Base-by-base conservation (phyloP, 1,284 basidiomycete species). In the Pascua guehoae region DNA sequence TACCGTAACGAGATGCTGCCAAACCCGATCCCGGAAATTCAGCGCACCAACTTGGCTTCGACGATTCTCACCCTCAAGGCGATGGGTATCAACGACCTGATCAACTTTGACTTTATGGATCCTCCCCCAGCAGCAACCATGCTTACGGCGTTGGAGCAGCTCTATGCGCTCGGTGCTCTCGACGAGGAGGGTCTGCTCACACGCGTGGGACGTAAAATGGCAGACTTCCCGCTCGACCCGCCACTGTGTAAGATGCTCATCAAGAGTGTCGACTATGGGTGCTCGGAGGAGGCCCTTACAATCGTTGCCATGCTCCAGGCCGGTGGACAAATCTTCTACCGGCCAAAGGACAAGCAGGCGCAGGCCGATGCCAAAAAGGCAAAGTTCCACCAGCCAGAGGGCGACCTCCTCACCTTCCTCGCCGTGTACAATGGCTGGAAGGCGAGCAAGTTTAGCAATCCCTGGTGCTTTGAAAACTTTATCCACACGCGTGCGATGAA, bases 381-480 rank as follows among this genome's bases (percentile, higher is more conserved):
- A 9, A 70, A 63, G 16, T 73, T 80, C 37, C 84, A 88, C 62
- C 74, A 73, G 17, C 91, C 95, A 0, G 96, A 98, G 79, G 96
- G 95, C 9, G 95, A 99, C 70, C 89, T 98, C 71, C 80, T 99
- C 47, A 99, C 95, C 8, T 79, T 99, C 37, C 79, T 98, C 60
- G 90, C 93, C 5, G 96, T 98, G 2, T 98, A 98, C 80, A 98
- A 98, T 65, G 95, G 91, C 9, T 98, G 96, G 96, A 96, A 95
- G 70, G 86, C 83, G 9, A 91, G 87, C 65, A 96, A 91, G 73
- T 98, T 95, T 73, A 91, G 88, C 50, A 93, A 92, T 76, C 92
- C 94, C 1, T 96, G 92, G 94, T 94, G 91, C 73, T 93, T 91
- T 68, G 91, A 93, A 77, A 98, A 98, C 77, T 98, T 93, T 71